Evolutionary conservation across 148 eudicot genomes (phyloP).

Genomic region (Cornus kousa): DNA sequence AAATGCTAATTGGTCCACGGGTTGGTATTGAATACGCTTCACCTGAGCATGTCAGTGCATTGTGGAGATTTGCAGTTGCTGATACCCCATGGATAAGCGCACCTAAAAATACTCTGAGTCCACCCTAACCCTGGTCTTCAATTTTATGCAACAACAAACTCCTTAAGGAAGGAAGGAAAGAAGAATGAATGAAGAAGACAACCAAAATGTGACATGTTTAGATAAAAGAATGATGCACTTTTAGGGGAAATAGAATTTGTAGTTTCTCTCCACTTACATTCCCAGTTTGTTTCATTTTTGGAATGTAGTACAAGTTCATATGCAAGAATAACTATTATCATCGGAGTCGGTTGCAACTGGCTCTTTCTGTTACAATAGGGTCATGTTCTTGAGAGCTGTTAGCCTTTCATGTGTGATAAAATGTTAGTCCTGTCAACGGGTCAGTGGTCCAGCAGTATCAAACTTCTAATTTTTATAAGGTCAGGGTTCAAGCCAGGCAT

Average conservation of each 20-base stretch:
- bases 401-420: no score
- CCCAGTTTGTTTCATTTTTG: background rate
- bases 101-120: conserved; percentile 73
- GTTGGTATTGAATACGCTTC: conserved; percentile 88
- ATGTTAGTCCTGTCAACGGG: no score
- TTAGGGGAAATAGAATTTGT: background rate
- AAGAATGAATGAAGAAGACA: background rate
- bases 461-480: no score
- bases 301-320: background rate
- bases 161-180: background rate
- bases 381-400: no score
- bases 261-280: background rate
- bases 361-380: no score
- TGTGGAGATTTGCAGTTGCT: conserved; percentile 89
- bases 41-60: conserved; percentile 75
- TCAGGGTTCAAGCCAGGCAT: no score
- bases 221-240: background rate
- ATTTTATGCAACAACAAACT: background rate
- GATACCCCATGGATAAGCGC: conserved; percentile 88
- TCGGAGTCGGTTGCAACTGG: no score
- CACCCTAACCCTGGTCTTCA: conserved; percentile 26
- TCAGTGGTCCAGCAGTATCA: no score
- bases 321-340: no score
- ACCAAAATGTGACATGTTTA: background rate
- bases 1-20: conserved; percentile 78